Conservation (phyloP, 1,139 yeast species). For the Sugiyamaella neomexicana region DNA sequence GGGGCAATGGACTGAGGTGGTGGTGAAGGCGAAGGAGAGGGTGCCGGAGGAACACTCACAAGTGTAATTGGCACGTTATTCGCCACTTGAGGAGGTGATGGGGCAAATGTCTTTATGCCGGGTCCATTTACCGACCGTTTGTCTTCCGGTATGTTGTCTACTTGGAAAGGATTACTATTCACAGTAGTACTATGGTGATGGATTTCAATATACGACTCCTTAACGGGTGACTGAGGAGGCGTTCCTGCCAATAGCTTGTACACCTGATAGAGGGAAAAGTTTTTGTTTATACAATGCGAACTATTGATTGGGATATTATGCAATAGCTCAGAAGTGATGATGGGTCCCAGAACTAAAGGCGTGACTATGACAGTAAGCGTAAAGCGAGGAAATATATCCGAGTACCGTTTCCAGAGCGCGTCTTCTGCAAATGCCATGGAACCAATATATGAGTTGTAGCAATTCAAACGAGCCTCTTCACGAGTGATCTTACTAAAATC, state of each 20-base stretch:
- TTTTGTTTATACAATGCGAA: not conserved
- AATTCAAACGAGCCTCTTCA: slow-evolving; percentile 27
- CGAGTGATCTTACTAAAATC: slow-evolving; percentile 28
- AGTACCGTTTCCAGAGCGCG: slow-evolving; percentile 30
- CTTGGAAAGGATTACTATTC: not conserved
- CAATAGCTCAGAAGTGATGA: slow-evolving; percentile 17
- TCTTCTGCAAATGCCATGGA: slow-evolving; percentile 31
- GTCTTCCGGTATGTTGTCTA: not conserved
- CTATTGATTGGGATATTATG: not conserved
- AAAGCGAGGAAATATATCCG: slow-evolving; percentile 25
- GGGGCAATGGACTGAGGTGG: not conserved
- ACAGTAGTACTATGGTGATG: not conserved
- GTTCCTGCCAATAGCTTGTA: slow-evolving; percentile 10
- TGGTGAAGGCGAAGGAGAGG: not conserved
- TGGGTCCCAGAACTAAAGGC: slow-evolving; percentile 33
- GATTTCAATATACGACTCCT: slow-evolving; percentile 2
- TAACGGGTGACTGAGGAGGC: slow-evolving; percentile 9
- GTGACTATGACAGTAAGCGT: slow-evolving; percentile 27
- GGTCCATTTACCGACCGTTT: slow-evolving; percentile 1
- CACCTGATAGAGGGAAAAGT: slow-evolving; percentile 10
- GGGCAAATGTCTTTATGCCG: not conserved
- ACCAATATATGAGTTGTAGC: slow-evolving; percentile 27
- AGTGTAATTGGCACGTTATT: too few species aligned
- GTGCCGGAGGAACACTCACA: not conserved
- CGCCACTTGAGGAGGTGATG: not conserved